Evolutionary conservation across 768 basidiomycete genomes (phyloP), one percentile per base, ranked within the genome.

Genomic region (Tylopilus felleus): DNA sequence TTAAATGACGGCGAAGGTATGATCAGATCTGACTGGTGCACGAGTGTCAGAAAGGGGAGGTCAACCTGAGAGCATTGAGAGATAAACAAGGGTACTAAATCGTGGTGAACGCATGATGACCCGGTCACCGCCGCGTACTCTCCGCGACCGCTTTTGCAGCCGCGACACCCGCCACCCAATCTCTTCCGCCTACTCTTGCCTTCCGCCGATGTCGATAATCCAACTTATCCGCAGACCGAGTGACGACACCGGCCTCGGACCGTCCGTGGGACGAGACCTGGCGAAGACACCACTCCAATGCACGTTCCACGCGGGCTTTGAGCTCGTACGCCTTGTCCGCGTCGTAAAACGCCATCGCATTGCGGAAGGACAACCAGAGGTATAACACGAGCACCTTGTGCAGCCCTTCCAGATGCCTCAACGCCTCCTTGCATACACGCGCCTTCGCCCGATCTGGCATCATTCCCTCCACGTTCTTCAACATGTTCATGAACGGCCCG

Each of bases 371-470:
- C 58, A 94, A 75, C 96, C 96, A 99, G 46, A 93, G 74, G 70
- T 98, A 98, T 21, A 88, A 60, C 14, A 86, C 84, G 27, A 92
- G 62, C 28, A 82, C 72, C 62, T 86, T 88, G 71, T 99, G 93
- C 55, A 91, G 71, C 6, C 78, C 75, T 69, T 98, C 95, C 43
- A 98, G 69, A n/a, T 52, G 56, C 33, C 39, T 59, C 41, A 70
- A 45, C 2, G 65, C 65, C 0, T 59, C 55, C 40, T 40, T 53
- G 51, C 65, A 62, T 19, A 21, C 36, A 3, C 14, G 43, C 7
- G 35, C 42, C 13, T 42, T 51, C 16, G 43, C 38, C 7, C 29
- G 50, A 10, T 59, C 46, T 1, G 51, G 57, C 59, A 61, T 71
- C 60, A 62, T 68, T 17, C 10, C 16, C 46, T 71, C 70, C 28